These are phyloP conservation scores for Stephania cephalantha DNA, from an alignment of 164 flowering plant genomes.

Conservation along the genomic window DNA sequence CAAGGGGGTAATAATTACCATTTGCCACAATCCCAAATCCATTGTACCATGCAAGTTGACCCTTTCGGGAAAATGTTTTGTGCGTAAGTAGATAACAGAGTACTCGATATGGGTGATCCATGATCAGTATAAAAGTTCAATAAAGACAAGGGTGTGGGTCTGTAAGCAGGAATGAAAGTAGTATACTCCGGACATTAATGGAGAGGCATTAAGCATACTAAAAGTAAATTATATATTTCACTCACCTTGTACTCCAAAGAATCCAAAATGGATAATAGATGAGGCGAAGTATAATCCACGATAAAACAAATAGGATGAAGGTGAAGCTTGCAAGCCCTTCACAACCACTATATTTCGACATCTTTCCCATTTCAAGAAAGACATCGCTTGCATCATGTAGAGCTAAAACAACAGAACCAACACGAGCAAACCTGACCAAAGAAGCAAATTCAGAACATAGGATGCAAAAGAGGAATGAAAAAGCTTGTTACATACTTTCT, in stretches of 20 bases:
- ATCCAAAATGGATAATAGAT: conserved; percentile 86
- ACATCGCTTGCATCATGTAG: conserved; percentile 97
- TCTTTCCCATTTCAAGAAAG: conserved; percentile 84
- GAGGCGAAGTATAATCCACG: conserved; percentile 84
- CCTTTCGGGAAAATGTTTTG: too few species aligned
- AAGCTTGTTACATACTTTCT: neutral
- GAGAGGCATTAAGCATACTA: neutral
- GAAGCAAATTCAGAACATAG: neutral
- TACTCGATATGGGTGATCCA: too few species aligned
- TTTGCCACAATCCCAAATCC: too few species aligned
- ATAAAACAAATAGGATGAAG: conserved; percentile 65
- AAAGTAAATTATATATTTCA: conserved; percentile 2
- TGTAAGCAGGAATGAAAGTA: too few species aligned
- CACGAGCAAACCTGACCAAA: conserved; percentile 77
- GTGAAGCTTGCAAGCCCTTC: conserved; percentile 64
- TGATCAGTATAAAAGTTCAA: too few species aligned
- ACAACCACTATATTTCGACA: conserved; percentile 84
- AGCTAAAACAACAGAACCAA: conserved; percentile 87
- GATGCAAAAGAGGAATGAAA: neutral
- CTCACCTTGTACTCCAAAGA: conserved; percentile 87
- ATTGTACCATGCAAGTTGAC: too few species aligned
- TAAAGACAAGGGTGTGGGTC: too few species aligned
- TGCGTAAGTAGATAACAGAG: too few species aligned
- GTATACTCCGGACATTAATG: neutral
- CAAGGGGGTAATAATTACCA: too few species aligned